Evolutionary conservation across 192 early-diverging fungal genomes (phyloP).

Genomic region (Umbelopsis vinacea): DNA sequence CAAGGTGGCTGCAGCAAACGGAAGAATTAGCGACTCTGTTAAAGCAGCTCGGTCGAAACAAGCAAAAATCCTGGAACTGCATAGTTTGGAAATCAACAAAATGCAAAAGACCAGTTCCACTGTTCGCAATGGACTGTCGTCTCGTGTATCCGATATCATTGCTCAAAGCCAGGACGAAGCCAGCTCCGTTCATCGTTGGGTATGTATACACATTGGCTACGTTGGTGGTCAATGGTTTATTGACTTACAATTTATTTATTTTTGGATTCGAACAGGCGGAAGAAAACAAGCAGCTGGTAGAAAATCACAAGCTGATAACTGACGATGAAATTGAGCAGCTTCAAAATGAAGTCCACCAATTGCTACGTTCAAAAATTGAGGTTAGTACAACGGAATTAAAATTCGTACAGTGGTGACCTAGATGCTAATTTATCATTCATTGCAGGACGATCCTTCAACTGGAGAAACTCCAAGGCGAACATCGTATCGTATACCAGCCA

Average conservation of each 20-base stretch:
- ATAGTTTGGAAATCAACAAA: constrained; percentile 1
- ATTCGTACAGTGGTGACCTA: background rate
- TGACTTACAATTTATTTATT: background rate
- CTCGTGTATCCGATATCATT: constrained; percentile 11
- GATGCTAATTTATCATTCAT: background rate
- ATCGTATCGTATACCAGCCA: background rate
- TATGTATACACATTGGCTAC: background rate
- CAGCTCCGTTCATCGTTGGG: background rate
- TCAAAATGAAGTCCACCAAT: background rate
- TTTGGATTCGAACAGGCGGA: background rate
- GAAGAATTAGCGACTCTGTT: background rate
- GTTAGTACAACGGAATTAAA: background rate
- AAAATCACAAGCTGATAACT: background rate
- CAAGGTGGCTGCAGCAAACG: background rate
- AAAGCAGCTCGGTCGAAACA: constrained; percentile 12
- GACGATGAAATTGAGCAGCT: constrained; percentile 1
- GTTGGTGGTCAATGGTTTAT: background rate
- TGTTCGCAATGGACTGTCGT: background rate
- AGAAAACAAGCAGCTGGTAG: background rate
- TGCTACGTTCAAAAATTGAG: constrained; percentile 4
- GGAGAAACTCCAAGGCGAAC: background rate
- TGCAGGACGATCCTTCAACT: background rate
- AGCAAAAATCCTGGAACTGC: background rate
- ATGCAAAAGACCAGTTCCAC: background rate
- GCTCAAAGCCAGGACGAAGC: background rate